Conservation (phyloP, 2,329 filamentous ascomycete species). For the Phyllachora maydis region DNA sequence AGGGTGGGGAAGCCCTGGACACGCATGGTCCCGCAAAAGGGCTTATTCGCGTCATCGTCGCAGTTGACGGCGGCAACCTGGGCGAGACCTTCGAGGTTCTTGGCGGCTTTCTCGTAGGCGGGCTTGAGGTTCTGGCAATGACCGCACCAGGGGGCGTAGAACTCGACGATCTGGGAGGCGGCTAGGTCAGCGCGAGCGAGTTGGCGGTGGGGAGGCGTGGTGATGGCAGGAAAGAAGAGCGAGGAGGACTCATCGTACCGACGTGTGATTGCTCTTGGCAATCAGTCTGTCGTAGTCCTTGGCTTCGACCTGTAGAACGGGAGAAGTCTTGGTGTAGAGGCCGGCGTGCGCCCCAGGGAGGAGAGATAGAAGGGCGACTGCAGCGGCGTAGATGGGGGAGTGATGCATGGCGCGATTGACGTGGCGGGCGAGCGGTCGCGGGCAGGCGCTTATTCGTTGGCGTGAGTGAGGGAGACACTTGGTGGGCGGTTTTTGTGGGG, state of each 20-base stretch:
- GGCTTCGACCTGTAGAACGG: conserved; percentile 63
- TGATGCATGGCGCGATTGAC: conserved; percentile 35
- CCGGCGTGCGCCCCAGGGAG: conserved; percentile 45
- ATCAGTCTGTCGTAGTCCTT: conserved; percentile 70
- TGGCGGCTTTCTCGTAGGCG: conserved; percentile 84
- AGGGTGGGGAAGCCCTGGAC: conserved; percentile 89
- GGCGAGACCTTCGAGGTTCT: conserved; percentile 72
- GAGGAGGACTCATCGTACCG: conserved; percentile 32
- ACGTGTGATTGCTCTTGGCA: conserved; percentile 75
- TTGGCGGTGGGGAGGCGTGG: background rate
- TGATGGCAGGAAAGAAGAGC: background rate
- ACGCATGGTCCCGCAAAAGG: conserved; percentile 65
- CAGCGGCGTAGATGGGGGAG: conserved; percentile 29
- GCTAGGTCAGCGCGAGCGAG: too few species aligned
- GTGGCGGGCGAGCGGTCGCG: background rate
- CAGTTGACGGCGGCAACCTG: conserved; percentile 92
- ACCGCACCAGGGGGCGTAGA: conserved; percentile 95
- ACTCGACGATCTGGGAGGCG: conserved; percentile 44
- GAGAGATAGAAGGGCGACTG: conserved; percentile 42
- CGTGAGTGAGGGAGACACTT: conserved; percentile 4
- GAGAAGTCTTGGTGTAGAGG: conserved; percentile 71
- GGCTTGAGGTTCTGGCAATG: conserved; percentile 94
- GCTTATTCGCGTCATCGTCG: conserved; percentile 84
- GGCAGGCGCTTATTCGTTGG: conserved; percentile 6
- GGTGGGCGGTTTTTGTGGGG: too few species aligned